Evolutionary conservation across 1,284 basidiomycete genomes (phyloP), one percentile per base, ranked within the genome.

Genomic region (Mycosarcoma mackinlayi): DNA sequence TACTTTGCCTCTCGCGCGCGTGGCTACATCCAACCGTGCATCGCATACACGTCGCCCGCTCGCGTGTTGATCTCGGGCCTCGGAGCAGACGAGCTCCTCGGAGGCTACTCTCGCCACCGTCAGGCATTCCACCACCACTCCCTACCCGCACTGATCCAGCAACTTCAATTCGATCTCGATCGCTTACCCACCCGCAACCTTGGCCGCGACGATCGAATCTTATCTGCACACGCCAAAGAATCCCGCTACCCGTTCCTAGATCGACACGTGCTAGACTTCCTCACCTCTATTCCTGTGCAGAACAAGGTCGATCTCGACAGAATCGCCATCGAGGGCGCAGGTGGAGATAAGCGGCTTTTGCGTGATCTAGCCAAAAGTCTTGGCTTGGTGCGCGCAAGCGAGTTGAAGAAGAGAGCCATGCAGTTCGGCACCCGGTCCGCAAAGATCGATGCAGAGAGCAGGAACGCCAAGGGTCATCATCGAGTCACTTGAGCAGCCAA

Each of bases 61-160:
- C 88, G 89, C 38, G 93, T 98, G 0, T 86, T 97, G 16, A 84
- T 99, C 21, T 95, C 90, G 60, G 96, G 96, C 0, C 85, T 99
- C 2, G 96, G 96, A 0, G 93, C 96, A 0, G 95, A 98, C 81
- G 95, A 98, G 82, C 86, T 97, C 25, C 86, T 98, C 1, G 96
- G 93, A 1, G 96, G 96, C 0, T 99, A 99, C 83, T 88, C 91
- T 1, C 87, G 96, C 45, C 94, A 98, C 84, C 88, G 92, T 13
- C 88, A 89, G 10, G 91, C 90, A 0, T 98, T 88, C 81, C 19
- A 28, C 3, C 58, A 42, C 6, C 42, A 37, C 16, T 63, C 63
- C 1, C 18, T 57, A 13, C 9, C 42, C 0, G 89, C 87, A 5
- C 87, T 95, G 28, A 86, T 93, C 28, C 85, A 89, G 28, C 94